Conservation (phyloP, 2,329 filamentous ascomycete species). For the Sporothrix protearum region DNA sequence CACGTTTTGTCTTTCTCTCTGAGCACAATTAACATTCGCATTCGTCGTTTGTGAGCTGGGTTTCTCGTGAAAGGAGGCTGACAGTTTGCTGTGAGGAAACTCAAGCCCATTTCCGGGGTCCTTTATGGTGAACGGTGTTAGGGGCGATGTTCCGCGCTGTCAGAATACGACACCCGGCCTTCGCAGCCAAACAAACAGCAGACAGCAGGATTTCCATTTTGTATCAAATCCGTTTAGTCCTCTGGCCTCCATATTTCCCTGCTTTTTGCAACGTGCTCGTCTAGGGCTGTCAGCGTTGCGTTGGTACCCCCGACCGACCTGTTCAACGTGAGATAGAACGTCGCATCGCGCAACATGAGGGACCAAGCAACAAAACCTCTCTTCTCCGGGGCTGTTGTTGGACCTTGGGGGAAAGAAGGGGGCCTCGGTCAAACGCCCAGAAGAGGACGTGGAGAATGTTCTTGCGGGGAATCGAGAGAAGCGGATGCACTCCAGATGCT, state of each 20-base stretch:
- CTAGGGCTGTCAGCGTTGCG: conserved; percentile 13
- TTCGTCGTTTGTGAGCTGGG: neutral
- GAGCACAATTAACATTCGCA: neutral
- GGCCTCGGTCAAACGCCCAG: too few relatives aligned
- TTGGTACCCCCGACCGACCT: neutral
- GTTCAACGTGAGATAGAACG: conserved; percentile 7
- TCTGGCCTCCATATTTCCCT: neutral
- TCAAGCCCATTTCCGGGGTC: neutral
- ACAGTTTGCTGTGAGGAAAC: neutral
- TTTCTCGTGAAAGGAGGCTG: neutral
- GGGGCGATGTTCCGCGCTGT: neutral
- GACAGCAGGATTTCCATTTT: neutral
- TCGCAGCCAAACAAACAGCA: neutral
- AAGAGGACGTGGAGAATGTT: neutral
- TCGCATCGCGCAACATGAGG: neutral
- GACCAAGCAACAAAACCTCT: neutral
- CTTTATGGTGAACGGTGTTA: neutral
- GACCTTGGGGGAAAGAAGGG: neutral
- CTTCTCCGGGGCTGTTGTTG: neutral
- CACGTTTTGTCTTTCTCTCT: too few relatives aligned
- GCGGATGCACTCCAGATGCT: neutral
- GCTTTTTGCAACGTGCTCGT: neutral
- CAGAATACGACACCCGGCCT: neutral
- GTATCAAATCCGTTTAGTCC: neutral
- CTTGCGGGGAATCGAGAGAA: neutral